Conservation (phyloP, 2,329 filamentous ascomycete species). For the Verticillium tricorpus region DNA sequence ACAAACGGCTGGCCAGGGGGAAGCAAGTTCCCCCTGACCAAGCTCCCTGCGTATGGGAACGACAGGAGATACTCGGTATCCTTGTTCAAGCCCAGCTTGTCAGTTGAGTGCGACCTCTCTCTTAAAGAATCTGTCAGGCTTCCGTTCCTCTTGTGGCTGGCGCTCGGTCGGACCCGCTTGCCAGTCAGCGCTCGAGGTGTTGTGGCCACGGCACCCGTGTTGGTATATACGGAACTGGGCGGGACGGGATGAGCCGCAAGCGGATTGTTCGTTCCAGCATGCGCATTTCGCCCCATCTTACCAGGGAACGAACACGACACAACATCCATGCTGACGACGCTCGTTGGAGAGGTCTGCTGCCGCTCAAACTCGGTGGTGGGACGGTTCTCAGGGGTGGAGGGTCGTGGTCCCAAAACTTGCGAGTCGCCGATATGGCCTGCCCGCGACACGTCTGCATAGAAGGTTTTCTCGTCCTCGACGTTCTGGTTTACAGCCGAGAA, state of each 20-base stretch:
- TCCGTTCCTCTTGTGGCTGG: constrained; percentile 67
- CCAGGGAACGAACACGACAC: constrained; percentile 61
- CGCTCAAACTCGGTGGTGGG: constrained; percentile 21
- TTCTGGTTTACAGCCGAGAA: constrained; percentile 23
- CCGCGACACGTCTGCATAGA: constrained; percentile 41
- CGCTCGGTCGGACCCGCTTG: constrained; percentile 51
- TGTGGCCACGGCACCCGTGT: constrained; percentile 47
- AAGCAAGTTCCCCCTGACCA: constrained; percentile 82
- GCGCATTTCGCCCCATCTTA: constrained; percentile 38
- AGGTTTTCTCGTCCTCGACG: constrained; percentile 23
- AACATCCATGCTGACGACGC: constrained; percentile 55
- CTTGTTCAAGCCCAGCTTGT: constrained; percentile 42
- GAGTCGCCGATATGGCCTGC: constrained; percentile 43
- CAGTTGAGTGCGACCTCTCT: constrained; percentile 50
- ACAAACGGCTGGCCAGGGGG: constrained; percentile 81
- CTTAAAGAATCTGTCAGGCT: constrained; percentile 83
- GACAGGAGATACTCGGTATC: constrained; percentile 56
- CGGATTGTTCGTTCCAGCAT: constrained; percentile 34
- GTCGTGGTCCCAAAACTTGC: constrained; percentile 37
- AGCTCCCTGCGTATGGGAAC: constrained; percentile 69
- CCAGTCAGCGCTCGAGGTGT: constrained; percentile 55
- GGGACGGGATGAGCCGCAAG: constrained; percentile 51
- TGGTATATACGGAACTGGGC: constrained; percentile 42
- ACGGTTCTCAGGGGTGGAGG: constrained; percentile 40
- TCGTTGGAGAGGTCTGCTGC: constrained; percentile 47